phyloP scores from a whole-genome alignment of 1,284 basidiomycete species.

The Ustilago cynodontis region DNA sequence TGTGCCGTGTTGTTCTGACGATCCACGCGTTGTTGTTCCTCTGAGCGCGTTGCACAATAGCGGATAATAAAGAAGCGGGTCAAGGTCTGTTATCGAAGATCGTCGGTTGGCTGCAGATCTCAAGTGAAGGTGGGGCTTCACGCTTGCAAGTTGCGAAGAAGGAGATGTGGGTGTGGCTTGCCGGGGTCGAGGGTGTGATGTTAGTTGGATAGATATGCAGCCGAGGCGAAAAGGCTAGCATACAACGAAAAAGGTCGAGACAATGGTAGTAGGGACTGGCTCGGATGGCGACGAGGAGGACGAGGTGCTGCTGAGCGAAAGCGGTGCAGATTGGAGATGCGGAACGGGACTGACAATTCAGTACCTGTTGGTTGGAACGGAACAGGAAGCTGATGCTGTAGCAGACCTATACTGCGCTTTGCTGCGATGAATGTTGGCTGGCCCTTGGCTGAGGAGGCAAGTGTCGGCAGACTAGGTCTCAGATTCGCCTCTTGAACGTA shows the following conservation, averaged over 20 bases:
- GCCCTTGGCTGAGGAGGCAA: constrained; percentile 1
- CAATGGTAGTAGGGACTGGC: background rate
- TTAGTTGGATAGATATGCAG: background rate
- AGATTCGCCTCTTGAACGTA: constrained; percentile 3
- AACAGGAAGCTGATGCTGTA: background rate
- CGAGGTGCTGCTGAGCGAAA: constrained; percentile 1
- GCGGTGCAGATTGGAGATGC: background rate
- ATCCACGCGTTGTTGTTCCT: constrained; percentile 1
- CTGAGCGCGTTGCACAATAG: background rate
- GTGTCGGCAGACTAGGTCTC: constrained; percentile 12
- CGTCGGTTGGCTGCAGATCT: constrained; percentile 5
- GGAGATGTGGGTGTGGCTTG: constrained; percentile 1
- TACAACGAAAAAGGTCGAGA: background rate
- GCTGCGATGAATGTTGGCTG: no score
- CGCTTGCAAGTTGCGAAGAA: background rate
- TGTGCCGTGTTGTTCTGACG: constrained; percentile 6
- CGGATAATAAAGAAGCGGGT: background rate
- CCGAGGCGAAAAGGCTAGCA: background rate
- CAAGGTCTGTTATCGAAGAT: background rate
- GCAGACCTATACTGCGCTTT: background rate
- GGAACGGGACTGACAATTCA: background rate
- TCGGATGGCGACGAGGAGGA: background rate
- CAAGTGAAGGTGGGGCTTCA: constrained; percentile 1
- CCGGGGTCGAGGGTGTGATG: background rate
- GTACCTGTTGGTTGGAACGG: background rate